Evolutionary conservation across 1,139 yeast species (phyloP).

Genomic region (Hanseniaspora sp.): DNA sequence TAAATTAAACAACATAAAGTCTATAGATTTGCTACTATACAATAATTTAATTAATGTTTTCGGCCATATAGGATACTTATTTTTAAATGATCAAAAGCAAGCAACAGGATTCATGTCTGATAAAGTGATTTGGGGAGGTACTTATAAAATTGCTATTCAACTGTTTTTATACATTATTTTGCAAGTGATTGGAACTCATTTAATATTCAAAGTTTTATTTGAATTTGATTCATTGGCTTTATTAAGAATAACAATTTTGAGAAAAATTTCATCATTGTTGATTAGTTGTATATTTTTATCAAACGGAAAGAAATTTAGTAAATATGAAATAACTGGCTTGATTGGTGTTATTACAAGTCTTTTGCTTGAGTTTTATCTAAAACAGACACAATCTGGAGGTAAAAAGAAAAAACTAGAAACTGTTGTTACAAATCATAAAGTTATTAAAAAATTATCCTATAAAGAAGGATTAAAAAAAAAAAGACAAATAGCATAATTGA

Average conservation of each 20-base stretch:
- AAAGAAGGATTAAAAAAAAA: background rate
- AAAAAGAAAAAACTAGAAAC: background rate
- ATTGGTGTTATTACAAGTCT: slow-evolving; percentile 72
- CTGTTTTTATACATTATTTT: slow-evolving; percentile 58
- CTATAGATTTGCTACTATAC: slow-evolving; percentile 80
- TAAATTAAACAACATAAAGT: slow-evolving; percentile 41
- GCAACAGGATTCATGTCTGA: slow-evolving; percentile 16
- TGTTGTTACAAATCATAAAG: background rate
- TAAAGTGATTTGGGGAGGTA: slow-evolving; percentile 31
- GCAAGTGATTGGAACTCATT: slow-evolving; percentile 88
- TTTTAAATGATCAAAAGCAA: slow-evolving; percentile 23
- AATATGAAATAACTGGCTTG: slow-evolving; percentile 70
- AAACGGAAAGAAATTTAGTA: slow-evolving; percentile 50
- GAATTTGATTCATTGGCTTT: slow-evolving; percentile 72
- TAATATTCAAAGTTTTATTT: slow-evolving; percentile 75
- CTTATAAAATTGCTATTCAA: slow-evolving; percentile 44
- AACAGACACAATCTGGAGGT: slow-evolving; percentile 21
- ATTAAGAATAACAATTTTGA: slow-evolving; percentile 87
- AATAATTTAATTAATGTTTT: slow-evolving; percentile 41
- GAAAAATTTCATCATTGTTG: slow-evolving; percentile 92
- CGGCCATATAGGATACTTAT: slow-evolving; percentile 36
- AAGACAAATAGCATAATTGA: too few relatives aligned
- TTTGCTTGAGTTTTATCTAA: slow-evolving; percentile 51
- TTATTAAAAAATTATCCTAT: background rate
- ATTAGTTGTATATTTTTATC: slow-evolving; percentile 67